phyloP scores from a whole-genome alignment of 176 grass and related monocot genomes.

The Rhynchospora tenuis region DNA sequence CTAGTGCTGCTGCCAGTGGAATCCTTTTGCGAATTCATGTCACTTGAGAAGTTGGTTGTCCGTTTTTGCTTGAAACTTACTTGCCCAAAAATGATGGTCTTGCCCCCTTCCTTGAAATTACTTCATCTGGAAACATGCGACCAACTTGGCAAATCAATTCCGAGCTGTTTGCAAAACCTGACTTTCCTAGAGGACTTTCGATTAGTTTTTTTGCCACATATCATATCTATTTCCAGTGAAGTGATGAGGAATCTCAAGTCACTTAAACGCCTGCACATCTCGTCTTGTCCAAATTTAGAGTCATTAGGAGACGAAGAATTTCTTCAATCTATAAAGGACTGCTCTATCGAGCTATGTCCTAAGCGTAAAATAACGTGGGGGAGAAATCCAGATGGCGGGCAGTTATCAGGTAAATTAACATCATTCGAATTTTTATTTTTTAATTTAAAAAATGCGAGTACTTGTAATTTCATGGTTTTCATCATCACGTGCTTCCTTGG shows the following conservation, averaged over 20 bases:
- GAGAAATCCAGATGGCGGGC: not conserved
- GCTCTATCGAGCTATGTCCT: not conserved
- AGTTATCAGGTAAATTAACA: not conserved
- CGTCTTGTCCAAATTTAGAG: not conserved
- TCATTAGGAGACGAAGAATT: not conserved
- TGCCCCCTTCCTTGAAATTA: constrained; percentile 20
- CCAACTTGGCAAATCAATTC: not conserved
- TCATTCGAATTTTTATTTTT: too few relatives aligned
- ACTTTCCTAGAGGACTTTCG: not conserved
- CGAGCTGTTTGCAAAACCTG: constrained; percentile 15
- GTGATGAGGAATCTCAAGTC: not conserved
- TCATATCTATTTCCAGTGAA: not conserved
- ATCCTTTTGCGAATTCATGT: not conserved
- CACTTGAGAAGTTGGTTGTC: not conserved
- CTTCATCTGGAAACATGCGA: not conserved
- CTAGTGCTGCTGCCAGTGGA: not conserved
- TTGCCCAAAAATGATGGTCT: not conserved
- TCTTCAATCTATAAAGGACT: not conserved
- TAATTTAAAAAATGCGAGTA: too few relatives aligned
- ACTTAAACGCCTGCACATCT: not conserved
- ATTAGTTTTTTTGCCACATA: not conserved
- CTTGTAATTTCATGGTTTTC: too few relatives aligned
- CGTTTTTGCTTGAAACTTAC: not conserved
- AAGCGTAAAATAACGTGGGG: not conserved
- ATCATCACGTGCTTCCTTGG: too few relatives aligned